Evolutionary conservation across 805 yeast genomes (phyloP), one percentile per base, ranked within the genome.

Genomic region (Kluyveromyces dobzhanskii): DNA sequence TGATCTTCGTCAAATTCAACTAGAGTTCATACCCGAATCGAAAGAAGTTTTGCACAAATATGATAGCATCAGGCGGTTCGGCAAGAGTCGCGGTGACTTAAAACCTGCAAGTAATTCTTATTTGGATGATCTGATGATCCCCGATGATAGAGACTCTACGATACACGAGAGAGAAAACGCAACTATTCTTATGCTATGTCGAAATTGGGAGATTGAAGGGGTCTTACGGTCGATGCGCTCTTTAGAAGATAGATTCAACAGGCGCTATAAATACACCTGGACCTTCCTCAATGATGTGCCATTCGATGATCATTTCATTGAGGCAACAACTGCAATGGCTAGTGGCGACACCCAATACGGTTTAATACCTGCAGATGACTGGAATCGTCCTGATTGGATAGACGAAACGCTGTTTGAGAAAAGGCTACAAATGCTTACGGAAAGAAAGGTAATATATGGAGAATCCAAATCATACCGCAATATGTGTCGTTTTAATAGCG

Each of bases 401-500:
- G 80, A 90, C 56, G 60, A 69, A 45, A 73, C 75, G 4, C 65
- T 50, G 30, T 72, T 76, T 53, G 66, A 73, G 17, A 66, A 69
- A 44, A 61, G 69, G 24, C 50, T 80, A 43, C 57, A 62, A 12
- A 56, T 71, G 1, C 63, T 72, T 66, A 60, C 52, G 11, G 65
- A 66, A 12, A 57, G 67, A 9, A 67, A 70, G 3, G 74, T 83
- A 6, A 61, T 81, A 1, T 83, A 83, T 55, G 90, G 86, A 1
- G 71, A 64, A 23, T 75, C 83, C 1, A 58, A 65, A 46, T 76
- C 85, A 1, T 83, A 83, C 54, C 74, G 97, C 56, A 88, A 90
- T 60, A 92, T 92, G 97, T 92, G 97, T 61, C 73, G 95, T 28
- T 90, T 82, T 66, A 90, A 92, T 56, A 81, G 94, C 2, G 97